A percentile compares a stretch with the other conserved stretches of the same genome.
These are phyloP conservation scores for Phytophthora colocasiae DNA, from an alignment of 352 stramenopile species.

Conservation along the genomic window DNA sequence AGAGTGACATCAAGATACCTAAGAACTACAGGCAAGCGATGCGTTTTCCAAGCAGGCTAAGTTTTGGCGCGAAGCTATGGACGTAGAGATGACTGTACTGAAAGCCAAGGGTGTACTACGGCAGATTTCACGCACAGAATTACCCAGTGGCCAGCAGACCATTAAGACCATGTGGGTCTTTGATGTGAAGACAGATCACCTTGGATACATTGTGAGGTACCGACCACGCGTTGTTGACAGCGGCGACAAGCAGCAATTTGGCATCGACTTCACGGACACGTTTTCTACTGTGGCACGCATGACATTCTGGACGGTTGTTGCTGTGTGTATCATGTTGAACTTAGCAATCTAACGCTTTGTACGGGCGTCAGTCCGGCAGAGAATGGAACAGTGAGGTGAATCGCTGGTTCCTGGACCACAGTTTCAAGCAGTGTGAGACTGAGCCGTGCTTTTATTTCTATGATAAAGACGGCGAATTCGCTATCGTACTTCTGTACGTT, in stretches of 20 bases:
- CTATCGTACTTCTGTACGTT: too few species aligned
- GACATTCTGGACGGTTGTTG: neutral
- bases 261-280: slow-evolving; percentile 1
- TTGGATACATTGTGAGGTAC: neutral
- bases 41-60: too few species aligned
- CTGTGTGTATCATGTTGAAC: neutral
- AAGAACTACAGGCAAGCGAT: too few species aligned
- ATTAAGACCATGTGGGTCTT: neutral
- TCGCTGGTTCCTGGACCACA: neutral
- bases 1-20: too few species aligned
- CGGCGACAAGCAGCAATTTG: neutral
- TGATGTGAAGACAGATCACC: neutral
- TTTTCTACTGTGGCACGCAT: neutral
- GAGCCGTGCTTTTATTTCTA: too few species aligned
- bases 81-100: neutral
- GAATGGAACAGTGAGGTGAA: slow-evolving; percentile 9
- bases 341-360: slow-evolving; percentile 1
- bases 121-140: neutral
- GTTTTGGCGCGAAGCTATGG: neutral
- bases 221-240: neutral
- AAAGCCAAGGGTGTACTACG: neutral
- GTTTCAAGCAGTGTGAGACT: neutral
- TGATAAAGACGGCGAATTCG: too few species aligned
- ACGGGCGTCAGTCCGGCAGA: slow-evolving; percentile 1
- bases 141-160: neutral